Evolutionary conservation across 139 green algal species (phyloP).

Genomic region (Diplosphaera chodatii): DNA sequence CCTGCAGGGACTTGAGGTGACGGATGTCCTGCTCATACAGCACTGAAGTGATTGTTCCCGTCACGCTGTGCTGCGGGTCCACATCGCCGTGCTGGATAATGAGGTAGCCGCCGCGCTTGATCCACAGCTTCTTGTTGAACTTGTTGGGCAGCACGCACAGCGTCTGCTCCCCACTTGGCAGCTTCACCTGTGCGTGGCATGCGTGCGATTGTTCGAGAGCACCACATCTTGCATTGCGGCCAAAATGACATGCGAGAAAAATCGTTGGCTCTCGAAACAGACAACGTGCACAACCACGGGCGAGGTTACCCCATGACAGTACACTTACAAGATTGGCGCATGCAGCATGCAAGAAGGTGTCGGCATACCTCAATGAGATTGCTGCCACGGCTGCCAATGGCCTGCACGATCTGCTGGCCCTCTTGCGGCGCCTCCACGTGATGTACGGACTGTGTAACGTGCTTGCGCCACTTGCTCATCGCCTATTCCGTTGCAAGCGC

Average conservation of each 20-base stretch:
- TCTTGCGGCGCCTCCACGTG: not conserved
- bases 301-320: no score
- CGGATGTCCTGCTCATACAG: not conserved
- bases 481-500: no score
- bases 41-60: not conserved
- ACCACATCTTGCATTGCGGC: no score
- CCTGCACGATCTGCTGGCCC: not conserved
- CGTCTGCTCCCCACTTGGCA: slow-evolving; percentile 40
- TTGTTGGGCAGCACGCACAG: slow-evolving; percentile 60
- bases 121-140: slow-evolving; percentile 79
- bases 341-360: no score
- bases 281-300: no score
- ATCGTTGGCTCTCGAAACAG: no score
- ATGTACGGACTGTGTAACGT: not conserved
- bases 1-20: not conserved
- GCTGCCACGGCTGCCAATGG: not conserved
- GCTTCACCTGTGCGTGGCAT: slow-evolving; percentile 75
- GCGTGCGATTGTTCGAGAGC: no score
- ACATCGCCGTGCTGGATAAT: slow-evolving; percentile 39
- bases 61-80: not conserved
- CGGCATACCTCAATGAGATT: not conserved
- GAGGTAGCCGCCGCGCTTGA: slow-evolving; percentile 56
- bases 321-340: no score
- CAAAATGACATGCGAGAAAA: no score
- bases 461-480: not conserved